phyloP scores from a whole-genome alignment of 192 early-diverging fungal genomes.

The Radiomyces spectabilis region DNA sequence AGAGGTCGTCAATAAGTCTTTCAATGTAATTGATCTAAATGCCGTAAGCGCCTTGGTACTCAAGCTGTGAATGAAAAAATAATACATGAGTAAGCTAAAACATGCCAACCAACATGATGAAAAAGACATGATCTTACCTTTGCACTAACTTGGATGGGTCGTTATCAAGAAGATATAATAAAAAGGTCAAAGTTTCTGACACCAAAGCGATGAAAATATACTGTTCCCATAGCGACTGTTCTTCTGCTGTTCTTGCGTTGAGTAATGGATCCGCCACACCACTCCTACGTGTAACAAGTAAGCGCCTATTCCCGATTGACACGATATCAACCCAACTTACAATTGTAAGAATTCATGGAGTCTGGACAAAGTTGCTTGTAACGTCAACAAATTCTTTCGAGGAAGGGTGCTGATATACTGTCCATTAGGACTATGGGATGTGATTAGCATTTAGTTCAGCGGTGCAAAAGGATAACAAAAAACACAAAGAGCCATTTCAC shows the following conservation, averaged over 20 bases:
- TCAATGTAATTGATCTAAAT: neutral
- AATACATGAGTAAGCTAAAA: neutral
- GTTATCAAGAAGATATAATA: neutral
- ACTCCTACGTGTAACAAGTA: too few species aligned
- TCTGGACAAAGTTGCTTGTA: neutral
- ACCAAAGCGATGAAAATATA: neutral
- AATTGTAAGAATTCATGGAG: neutral
- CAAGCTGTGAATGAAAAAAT: neutral
- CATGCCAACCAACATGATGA: too few species aligned
- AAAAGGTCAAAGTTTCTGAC: neutral
- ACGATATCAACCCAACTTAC: too few species aligned
- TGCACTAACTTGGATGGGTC: neutral
- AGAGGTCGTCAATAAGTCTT: neutral
- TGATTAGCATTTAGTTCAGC: too few species aligned
- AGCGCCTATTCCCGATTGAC: too few species aligned
- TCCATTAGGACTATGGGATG: too few species aligned
- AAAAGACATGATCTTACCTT: too few species aligned
- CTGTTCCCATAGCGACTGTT: neutral
- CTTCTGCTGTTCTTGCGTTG: neutral
- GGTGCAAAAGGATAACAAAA: too few species aligned
- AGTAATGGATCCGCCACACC: too few species aligned
- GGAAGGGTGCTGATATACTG: too few species aligned
- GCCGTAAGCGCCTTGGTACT: neutral
- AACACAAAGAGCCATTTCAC: too few species aligned
- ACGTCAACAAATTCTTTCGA: too few species aligned